These are phyloP conservation scores for Annulohypoxylon bovei DNA, from an alignment of 495 filamentous ascomycete species.

Conservation along the genomic window DNA sequence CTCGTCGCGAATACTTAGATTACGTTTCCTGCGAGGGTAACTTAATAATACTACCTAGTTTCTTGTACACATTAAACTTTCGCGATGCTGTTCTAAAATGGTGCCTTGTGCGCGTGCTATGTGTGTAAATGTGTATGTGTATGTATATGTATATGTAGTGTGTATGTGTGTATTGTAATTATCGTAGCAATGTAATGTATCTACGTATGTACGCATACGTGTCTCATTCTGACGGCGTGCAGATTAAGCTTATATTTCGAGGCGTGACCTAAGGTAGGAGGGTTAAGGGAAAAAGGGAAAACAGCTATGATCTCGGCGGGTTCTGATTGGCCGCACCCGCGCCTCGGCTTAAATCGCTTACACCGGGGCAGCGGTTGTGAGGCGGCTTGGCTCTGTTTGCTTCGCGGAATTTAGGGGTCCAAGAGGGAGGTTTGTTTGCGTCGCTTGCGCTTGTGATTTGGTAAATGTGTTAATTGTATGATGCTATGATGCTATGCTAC, in stretches of 20 bases:
- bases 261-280: neutral
- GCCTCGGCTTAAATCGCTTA: conserved; percentile 5
- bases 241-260: conserved; percentile 31
- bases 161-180: neutral
- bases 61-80: neutral
- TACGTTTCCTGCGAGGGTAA: conserved; percentile 7
- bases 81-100: neutral
- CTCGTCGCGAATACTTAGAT: conserved; percentile 10
- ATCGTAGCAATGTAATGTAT: neutral
- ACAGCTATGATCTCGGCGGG: neutral
- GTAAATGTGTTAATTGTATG: neutral
- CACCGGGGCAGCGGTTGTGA: neutral
- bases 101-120: conserved; percentile 1
- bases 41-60: conserved; percentile 4
- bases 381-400: neutral
- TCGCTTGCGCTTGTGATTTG: neutral
- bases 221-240: conserved; percentile 14
- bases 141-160: too few species aligned
- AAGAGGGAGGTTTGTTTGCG: neutral
- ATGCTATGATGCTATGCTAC: neutral
- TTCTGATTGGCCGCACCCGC: neutral
- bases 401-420: neutral
- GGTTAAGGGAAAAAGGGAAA: neutral
- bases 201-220: conserved; percentile 13
- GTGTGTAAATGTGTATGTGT: too few species aligned